Evolutionary conservation across 2,329 filamentous ascomycete species (phyloP).

Genomic region (Fusarium palustre): DNA sequence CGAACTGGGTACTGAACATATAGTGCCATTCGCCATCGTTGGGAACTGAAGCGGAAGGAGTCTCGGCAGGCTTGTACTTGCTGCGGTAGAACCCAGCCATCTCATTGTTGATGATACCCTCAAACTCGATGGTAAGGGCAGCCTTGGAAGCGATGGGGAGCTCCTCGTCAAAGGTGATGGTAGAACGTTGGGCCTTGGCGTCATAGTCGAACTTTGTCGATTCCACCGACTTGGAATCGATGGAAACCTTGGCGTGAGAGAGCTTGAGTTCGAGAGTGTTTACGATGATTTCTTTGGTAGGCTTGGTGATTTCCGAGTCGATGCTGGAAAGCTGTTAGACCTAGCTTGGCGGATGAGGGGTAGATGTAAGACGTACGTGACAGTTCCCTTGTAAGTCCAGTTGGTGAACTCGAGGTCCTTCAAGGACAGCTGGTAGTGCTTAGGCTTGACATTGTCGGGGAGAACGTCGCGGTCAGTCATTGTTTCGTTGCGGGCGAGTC

Average conservation of each 20-base stretch:
- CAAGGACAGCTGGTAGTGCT: slow-evolving; percentile 87
- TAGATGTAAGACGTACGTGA: slow-evolving; percentile 61
- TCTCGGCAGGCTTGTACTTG: slow-evolving; percentile 85
- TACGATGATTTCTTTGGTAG: slow-evolving; percentile 81
- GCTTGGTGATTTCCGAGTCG: slow-evolving; percentile 75
- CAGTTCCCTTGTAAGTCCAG: slow-evolving; percentile 84
- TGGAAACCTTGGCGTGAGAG: slow-evolving; percentile 69
- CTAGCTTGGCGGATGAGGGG: slow-evolving; percentile 20
- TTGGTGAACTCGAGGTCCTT: slow-evolving; percentile 80
- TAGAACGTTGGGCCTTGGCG: slow-evolving; percentile 84
- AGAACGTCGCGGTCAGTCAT: slow-evolving; percentile 73
- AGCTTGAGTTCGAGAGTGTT: slow-evolving; percentile 90
- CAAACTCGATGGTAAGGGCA: slow-evolving; percentile 76
- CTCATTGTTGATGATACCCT: slow-evolving; percentile 85
- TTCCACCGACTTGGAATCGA: slow-evolving; percentile 67
- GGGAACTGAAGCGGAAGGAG: slow-evolving; percentile 81
- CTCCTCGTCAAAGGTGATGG: slow-evolving; percentile 79
- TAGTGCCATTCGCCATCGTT: slow-evolving; percentile 74
- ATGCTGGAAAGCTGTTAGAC: slow-evolving; percentile 65
- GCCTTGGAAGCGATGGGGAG: slow-evolving; percentile 76
- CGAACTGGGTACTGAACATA: slow-evolving; percentile 97
- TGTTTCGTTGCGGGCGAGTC: slow-evolving; percentile 50
- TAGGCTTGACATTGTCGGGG: slow-evolving; percentile 77
- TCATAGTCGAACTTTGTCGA: slow-evolving; percentile 82
- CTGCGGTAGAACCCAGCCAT: slow-evolving; percentile 96